Evolutionary conservation across 495 filamentous ascomycete genomes (phyloP).

Genomic region (Penicillium desertorum): DNA sequence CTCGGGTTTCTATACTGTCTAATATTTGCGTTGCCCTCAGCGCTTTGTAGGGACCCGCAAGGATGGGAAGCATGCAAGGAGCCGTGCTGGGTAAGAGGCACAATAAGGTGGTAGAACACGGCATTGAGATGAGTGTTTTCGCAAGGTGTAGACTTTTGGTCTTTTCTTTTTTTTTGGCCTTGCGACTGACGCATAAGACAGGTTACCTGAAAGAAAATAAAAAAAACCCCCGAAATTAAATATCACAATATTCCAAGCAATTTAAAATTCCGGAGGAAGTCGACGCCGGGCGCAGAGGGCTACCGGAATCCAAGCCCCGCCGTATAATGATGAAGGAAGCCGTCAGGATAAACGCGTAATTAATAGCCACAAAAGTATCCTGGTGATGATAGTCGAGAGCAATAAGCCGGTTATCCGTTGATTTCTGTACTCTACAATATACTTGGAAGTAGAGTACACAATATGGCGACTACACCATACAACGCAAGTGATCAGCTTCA

Average conservation of each 20-base stretch:
- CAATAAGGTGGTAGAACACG: conserved; percentile 13
- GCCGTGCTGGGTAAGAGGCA: conserved; percentile 20
- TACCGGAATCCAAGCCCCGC: conserved; percentile 21
- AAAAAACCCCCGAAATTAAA: neutral
- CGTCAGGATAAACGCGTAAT: conserved; percentile 11
- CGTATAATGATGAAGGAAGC: conserved; percentile 23
- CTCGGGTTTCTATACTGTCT: neutral
- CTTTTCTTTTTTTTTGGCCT: neutral
- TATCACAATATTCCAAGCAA: neutral
- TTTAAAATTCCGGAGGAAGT: conserved; percentile 12
- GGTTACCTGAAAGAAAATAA: conserved; percentile 1
- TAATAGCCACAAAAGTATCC: conserved; percentile 12
- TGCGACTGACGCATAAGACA: conserved; percentile 23
- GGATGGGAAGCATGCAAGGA: conserved; percentile 30
- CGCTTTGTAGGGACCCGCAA: conserved; percentile 14
- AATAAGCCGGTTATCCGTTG: conserved; percentile 4
- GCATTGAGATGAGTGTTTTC: conserved; percentile 5
- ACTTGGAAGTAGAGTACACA: neutral
- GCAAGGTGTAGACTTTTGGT: neutral
- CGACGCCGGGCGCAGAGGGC: conserved; percentile 16
- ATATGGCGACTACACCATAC: neutral
- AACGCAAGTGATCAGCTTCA: conserved; percentile 20
- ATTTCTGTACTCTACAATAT: too few relatives aligned
- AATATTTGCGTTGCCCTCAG: neutral
- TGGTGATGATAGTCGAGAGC: conserved; percentile 2